Evolutionary conservation across 2,329 filamentous ascomycete genomes (phyloP).

Genomic region (Sporothrix luriei): DNA sequence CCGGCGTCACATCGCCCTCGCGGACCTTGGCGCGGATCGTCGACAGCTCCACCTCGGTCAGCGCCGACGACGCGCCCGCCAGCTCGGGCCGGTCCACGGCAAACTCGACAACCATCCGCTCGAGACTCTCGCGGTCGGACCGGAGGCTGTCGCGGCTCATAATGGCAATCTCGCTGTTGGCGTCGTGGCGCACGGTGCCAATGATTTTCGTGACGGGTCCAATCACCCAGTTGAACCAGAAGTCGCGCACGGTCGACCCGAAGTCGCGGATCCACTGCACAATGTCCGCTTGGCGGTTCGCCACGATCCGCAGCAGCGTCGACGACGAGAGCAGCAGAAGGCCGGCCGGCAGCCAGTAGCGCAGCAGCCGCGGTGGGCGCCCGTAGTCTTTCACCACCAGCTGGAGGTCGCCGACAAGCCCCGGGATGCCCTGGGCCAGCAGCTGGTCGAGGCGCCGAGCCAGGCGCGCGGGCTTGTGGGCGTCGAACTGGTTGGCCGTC

Average conservation of each 20-base stretch:
- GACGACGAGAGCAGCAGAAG: constrained; percentile 77
- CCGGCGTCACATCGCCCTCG: constrained; percentile 90
- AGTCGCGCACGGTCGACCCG: constrained; percentile 78
- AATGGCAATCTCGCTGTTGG: constrained; percentile 89
- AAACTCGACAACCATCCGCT: constrained; percentile 98
- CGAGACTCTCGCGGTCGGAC: constrained; percentile 86
- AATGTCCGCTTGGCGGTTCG: constrained; percentile 75
- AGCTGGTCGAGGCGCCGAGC: constrained; percentile 69
- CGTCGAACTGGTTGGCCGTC: constrained; percentile 55
- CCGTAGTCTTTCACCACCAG: constrained; percentile 66
- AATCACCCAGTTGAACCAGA: constrained; percentile 96
- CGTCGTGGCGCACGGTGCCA: constrained; percentile 89
- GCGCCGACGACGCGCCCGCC: constrained; percentile 51
- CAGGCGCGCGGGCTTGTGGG: constrained; percentile 60
- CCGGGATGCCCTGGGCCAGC: constrained; percentile 67
- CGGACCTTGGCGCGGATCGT: constrained; percentile 77
- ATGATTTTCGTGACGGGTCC: constrained; percentile 82
- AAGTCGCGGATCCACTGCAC: constrained; percentile 77
- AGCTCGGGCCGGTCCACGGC: constrained; percentile 76
- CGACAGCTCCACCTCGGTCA: constrained; percentile 70
- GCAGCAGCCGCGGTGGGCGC: constrained; percentile 70
- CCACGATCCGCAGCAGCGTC: constrained; percentile 77
- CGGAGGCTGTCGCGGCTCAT: constrained; percentile 92
- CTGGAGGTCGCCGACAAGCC: constrained; percentile 62
- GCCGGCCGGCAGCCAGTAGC: constrained; percentile 85